Conservation (phyloP, 768 basidiomycete genomes). For the Suillus clintonianus region DNA sequence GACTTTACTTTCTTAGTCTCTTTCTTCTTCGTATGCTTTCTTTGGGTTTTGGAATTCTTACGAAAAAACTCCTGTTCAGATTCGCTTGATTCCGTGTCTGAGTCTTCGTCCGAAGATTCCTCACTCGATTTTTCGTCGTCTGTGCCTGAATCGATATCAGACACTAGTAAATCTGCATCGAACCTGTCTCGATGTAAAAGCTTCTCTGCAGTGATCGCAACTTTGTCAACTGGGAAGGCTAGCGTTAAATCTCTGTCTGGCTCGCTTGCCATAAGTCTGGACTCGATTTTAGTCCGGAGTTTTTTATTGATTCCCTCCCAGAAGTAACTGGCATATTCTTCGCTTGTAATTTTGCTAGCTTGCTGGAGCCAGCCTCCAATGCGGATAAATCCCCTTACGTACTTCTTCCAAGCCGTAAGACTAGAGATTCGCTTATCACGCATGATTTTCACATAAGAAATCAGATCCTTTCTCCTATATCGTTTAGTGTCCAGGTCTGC, state of each 20-base stretch:
- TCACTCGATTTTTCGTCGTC: slow-evolving; percentile 8
- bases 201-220: not conserved
- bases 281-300: slow-evolving; percentile 4
- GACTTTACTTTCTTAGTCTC: slow-evolving; percentile 5
- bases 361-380: too few relatives aligned
- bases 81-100: not conserved
- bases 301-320: slow-evolving; percentile 10
- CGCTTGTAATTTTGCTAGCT: too few relatives aligned
- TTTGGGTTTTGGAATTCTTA: slow-evolving; percentile 8
- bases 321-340: slow-evolving; percentile 6
- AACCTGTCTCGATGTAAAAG: slow-evolving; percentile 2
- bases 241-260: not conserved
- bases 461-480: too few relatives aligned
- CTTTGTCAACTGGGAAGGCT: not conserved
- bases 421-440: too few relatives aligned
- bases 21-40: slow-evolving; percentile 15
- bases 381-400: too few relatives aligned
- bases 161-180: not conserved
- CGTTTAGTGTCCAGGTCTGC: too few relatives aligned
- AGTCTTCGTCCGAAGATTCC: not conserved
- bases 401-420: too few relatives aligned
- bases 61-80: slow-evolving; percentile 7
- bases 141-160: not conserved
- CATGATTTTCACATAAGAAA: too few relatives aligned
- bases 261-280: slow-evolving; percentile 3